These are phyloP conservation scores for Dactylonectria estremocensis DNA, from an alignment of 2,329 filamentous ascomycete genomes.

Conservation along the genomic window DNA sequence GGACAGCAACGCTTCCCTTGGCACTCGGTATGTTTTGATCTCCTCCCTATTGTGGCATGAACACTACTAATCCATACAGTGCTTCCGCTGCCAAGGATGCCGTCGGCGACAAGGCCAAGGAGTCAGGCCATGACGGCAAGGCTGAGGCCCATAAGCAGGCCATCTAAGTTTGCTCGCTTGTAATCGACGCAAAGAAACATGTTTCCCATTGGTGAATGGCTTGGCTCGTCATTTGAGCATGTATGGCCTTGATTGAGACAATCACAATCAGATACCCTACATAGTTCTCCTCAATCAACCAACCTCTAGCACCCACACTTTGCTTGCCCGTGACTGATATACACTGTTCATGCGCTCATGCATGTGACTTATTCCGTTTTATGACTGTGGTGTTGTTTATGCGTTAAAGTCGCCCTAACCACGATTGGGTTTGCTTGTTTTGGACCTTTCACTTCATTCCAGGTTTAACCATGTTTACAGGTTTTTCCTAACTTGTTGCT, in stretches of 20 bases:
- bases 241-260: slow-evolving; percentile 29
- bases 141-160: slow-evolving; percentile 59
- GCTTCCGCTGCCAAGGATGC: slow-evolving; percentile 66
- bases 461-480: slow-evolving; percentile 36
- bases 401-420: neutral
- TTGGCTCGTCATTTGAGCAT: slow-evolving; percentile 5
- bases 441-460: neutral
- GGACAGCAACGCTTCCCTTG: slow-evolving; percentile 67
- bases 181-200: slow-evolving; percentile 5
- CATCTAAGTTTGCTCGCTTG: slow-evolving; percentile 49
- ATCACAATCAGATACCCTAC: slow-evolving; percentile 45
- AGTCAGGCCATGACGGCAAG: slow-evolving; percentile 59
- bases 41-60: too few relatives aligned
- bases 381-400: neutral
- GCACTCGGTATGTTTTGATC: slow-evolving; percentile 63
- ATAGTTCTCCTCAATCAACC: slow-evolving; percentile 38
- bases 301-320: slow-evolving; percentile 1
- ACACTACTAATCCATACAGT: too few relatives aligned
- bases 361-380: neutral
- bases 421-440: neutral
- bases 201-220: slow-evolving; percentile 25
- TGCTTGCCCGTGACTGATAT: neutral
- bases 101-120: slow-evolving; percentile 62
- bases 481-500: slow-evolving; percentile 51
- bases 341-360: too few relatives aligned